Percentiles rank a stretch among this genome's conserved stretches.
Evolutionary conservation across 768 basidiomycete genomes (phyloP).

Genomic region (Suillus lakei): DNA sequence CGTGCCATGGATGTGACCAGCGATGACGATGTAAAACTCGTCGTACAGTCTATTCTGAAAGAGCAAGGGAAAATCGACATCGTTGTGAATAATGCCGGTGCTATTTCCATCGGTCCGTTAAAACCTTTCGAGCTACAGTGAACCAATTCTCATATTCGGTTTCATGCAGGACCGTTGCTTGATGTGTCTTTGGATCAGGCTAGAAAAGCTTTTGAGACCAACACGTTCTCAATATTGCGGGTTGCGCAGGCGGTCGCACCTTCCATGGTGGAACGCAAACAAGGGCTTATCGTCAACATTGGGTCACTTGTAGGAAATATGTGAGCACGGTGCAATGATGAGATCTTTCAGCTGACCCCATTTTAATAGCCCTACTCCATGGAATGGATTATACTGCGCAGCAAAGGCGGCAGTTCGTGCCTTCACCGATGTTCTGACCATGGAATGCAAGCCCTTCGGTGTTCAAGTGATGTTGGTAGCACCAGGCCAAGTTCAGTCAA

Average conservation of each 20-base stretch:
- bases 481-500: constrained; percentile 69
- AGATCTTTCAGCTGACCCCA: constrained; percentile 10
- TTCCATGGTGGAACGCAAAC: constrained; percentile 66
- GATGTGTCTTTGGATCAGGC: constrained; percentile 64
- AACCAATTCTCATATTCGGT: constrained; percentile 5
- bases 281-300: constrained; percentile 74
- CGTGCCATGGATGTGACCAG: constrained; percentile 65
- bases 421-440: constrained; percentile 65
- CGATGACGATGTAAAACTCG: constrained; percentile 56
- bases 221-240: constrained; percentile 64
- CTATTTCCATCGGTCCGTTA: constrained; percentile 46
- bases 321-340: constrained; percentile 41
- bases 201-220: constrained; percentile 63
- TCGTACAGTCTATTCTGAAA: constrained; percentile 54
- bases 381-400: constrained; percentile 64
- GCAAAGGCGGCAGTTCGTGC: constrained; percentile 62
- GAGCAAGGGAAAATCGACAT: constrained; percentile 70
- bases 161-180: constrained; percentile 41
- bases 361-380: constrained; percentile 62
- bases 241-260: constrained; percentile 67
- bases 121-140: neutral
- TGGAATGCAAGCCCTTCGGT: constrained; percentile 78
- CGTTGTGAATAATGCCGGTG: constrained; percentile 81
- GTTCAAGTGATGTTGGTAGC: constrained; percentile 72
- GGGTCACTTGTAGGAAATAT: constrained; percentile 69